A percentile compares a stretch with the other conserved stretches of the same genome.
Evolutionary conservation across 805 yeast species (phyloP).

Genomic region (Starmerella ratchasimensis): DNA sequence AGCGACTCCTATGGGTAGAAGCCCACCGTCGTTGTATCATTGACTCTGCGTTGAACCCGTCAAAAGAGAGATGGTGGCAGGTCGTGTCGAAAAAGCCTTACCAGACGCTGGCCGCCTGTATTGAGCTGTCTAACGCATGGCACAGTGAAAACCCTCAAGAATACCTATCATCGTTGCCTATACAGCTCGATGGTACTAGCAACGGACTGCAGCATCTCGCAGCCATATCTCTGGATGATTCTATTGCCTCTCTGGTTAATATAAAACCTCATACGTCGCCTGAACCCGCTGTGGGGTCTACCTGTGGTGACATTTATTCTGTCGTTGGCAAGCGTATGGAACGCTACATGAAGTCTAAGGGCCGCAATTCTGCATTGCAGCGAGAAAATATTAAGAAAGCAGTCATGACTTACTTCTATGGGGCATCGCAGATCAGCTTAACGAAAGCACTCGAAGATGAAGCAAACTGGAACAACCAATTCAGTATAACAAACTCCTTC

Average conservation of each 20-base stretch:
- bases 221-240: constrained; percentile 41
- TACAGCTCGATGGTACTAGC: constrained; percentile 47
- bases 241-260: constrained; percentile 41
- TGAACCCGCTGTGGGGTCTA: no score
- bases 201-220: constrained; percentile 48
- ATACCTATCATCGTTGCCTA: constrained; percentile 34
- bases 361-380: no score
- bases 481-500: not conserved
- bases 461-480: not conserved
- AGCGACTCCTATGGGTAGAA: constrained; percentile 32
- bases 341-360: no score
- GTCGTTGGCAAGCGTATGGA: constrained; percentile 24
- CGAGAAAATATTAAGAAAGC: constrained; percentile 80
- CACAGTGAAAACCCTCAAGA: constrained; percentile 31
- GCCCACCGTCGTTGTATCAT: constrained; percentile 30
- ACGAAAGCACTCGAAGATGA: not conserved
- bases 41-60: constrained; percentile 34
- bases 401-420: constrained; percentile 89
- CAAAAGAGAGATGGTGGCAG: constrained; percentile 35
- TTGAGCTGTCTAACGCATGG: constrained; percentile 36
- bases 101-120: constrained; percentile 40
- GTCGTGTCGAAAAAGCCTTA: constrained; percentile 38
- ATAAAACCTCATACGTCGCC: constrained; percentile 36
- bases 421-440: constrained; percentile 47
- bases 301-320: constrained; percentile 35